These are phyloP conservation scores for Ampelocalamus luodianensis DNA, from an alignment of 176 grass and related monocot genomes.

Conservation along the genomic window DNA sequence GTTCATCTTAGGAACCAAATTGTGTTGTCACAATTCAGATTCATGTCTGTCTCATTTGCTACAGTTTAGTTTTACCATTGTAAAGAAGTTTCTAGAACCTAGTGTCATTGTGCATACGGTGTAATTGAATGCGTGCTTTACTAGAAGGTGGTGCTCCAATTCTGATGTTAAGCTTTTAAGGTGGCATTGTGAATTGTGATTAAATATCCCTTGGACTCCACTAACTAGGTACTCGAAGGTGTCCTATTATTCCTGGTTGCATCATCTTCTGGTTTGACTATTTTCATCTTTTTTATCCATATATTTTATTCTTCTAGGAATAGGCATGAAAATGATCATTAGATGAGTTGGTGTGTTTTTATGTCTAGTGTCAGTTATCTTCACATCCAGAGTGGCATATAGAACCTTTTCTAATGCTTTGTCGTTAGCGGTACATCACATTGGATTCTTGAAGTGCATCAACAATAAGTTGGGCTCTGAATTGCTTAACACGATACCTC, in stretches of 20 bases:
- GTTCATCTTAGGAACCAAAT: slow-evolving; percentile 24
- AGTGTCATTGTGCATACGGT: background rate
- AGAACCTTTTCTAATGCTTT: background rate
- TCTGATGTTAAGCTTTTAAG: background rate
- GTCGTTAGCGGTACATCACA: background rate
- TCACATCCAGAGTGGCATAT: background rate
- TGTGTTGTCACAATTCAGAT: slow-evolving; percentile 24
- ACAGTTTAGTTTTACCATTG: slow-evolving; percentile 15
- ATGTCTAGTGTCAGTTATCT: background rate
- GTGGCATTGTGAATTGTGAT: slow-evolving; percentile 29
- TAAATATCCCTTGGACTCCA: slow-evolving; percentile 26
- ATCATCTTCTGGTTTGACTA: slow-evolving; percentile 24
- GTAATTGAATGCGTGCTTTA: slow-evolving; percentile 17
- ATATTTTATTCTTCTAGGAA: slow-evolving; percentile 8
- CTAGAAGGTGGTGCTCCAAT: slow-evolving; percentile 3
- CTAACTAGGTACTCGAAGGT: background rate
- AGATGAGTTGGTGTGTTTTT: background rate
- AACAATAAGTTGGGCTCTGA: background rate
- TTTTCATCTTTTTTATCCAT: background rate
- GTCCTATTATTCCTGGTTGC: background rate
- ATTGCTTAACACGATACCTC: background rate
- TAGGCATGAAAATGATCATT: slow-evolving; percentile 10
- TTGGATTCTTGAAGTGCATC: background rate
- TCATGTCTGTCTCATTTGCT: slow-evolving; percentile 10
- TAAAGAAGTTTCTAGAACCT: slow-evolving; percentile 9